phyloP scores from a whole-genome alignment of 805 yeast species.

The Wickerhamiella occidentalis region DNA sequence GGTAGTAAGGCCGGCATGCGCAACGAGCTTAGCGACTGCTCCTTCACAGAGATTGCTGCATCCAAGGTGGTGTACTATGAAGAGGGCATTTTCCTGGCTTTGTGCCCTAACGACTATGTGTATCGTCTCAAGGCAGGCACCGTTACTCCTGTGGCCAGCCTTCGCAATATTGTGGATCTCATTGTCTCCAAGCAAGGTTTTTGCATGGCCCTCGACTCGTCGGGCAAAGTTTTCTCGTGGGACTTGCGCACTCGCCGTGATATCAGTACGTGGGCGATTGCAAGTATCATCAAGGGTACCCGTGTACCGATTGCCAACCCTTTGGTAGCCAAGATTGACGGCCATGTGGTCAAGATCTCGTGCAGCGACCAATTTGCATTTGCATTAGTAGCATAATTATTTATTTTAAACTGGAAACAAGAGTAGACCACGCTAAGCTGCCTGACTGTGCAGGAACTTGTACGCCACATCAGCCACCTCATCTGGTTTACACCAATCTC shows the following conservation, averaged over 20 bases:
- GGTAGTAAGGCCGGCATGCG: constrained; percentile 3
- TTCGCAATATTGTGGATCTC: constrained; percentile 1
- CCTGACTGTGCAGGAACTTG: not conserved
- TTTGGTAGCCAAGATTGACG: constrained; percentile 8
- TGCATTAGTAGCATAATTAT: constrained; percentile 6
- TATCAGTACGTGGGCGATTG: constrained; percentile 7
- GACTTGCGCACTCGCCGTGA: constrained; percentile 11
- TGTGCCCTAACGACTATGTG: not conserved
- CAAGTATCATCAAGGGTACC: constrained; percentile 5
- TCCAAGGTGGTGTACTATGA: constrained; percentile 6
- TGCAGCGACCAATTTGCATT: constrained; percentile 8
- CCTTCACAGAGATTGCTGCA: not conserved
- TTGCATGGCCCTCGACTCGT: constrained; percentile 5
- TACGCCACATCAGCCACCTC: not conserved
- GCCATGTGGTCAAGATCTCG: not conserved
- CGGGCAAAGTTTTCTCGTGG: constrained; percentile 2
- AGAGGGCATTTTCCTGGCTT: constrained; percentile 3
- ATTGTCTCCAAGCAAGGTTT: constrained; percentile 8
- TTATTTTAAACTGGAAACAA: not conserved
- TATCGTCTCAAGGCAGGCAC: not conserved
- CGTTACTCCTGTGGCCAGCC: constrained; percentile 1
- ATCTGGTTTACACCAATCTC: not conserved
- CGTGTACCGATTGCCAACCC: constrained; percentile 8
- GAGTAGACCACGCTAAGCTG: too few relatives aligned
- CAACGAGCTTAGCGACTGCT: not conserved